Base-by-base conservation (phyloP, 306 rosid genomes). In the Boehmeria nivea region DNA sequence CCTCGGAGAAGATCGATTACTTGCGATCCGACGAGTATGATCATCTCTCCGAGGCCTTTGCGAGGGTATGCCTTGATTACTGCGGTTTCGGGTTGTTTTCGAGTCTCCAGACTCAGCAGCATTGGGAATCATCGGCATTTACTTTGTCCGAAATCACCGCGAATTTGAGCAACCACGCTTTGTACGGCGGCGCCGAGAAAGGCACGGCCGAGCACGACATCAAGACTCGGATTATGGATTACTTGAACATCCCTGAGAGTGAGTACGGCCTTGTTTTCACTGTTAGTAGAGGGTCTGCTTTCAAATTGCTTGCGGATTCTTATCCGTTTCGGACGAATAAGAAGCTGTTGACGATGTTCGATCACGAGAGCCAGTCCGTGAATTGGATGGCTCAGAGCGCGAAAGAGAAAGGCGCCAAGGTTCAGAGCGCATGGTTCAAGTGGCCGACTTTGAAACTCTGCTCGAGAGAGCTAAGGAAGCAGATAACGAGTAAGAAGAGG, bases 371-470 rank as follows among this genome's bases (percentile, higher is more conserved):
- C 69, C 99, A 91, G 72, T 91, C 96, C 27, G 87, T 91, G 63
- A 60, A 80, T 66, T 91, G 95, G 99, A 91, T 91, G 99, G 95
- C 87, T 77, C 96, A 91, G 71, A 68, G 86, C 39, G 99, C 99
- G n/a, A 75, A 78, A 57, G 85, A 79, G 69, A 87, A 81, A 72
- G 99, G 99, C 52, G 99, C 96, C 8, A 91, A 91, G 62, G 93
- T 78, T 55, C 55, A 78, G 22, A 91, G 96, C 61, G 86, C 99
- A 4, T 87, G 96, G 99, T 91, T 82, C 65, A 87, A 85, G 50
- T 91, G 99, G 99, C 99, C 99, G 65, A 91, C 99, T 16, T 76
- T 91, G 77, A 91, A 83, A 33, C 91, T 87, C 47, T 87, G 99
- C 73, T 82, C 99, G 18, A 80, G 89, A 71, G 99, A 91, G 78